Conservation (phyloP, 352 stramenopile species). For the Globisporangium spiculum region DNA sequence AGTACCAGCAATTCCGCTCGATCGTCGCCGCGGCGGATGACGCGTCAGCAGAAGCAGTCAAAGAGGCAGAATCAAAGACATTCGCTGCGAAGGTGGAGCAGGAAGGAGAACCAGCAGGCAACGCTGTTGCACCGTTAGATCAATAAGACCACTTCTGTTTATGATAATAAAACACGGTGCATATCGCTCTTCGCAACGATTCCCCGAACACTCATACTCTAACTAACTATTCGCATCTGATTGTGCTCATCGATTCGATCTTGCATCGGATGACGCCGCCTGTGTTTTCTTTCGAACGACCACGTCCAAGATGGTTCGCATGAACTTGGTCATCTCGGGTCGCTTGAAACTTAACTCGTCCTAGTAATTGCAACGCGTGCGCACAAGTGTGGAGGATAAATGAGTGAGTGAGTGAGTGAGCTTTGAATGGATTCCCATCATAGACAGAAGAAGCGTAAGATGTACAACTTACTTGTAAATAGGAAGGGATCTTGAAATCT, state of each 20-base stretch:
- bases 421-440: neutral
- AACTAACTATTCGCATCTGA: constrained; percentile 14
- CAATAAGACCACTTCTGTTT: constrained; percentile 13
- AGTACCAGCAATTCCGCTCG: constrained; percentile 70
- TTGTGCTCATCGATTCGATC: constrained; percentile 11
- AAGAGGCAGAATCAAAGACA: neutral
- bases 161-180: constrained; percentile 11
- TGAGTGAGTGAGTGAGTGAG: neutral
- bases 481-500: constrained; percentile 59
- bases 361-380: constrained; percentile 18
- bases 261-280: constrained; percentile 17
- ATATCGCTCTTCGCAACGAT: neutral
- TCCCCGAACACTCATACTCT: constrained; percentile 13
- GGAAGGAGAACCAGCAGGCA: neutral
- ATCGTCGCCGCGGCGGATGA: constrained; percentile 22
- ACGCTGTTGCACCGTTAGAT: constrained; percentile 1
- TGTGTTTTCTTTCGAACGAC: constrained; percentile 75
- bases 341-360: constrained; percentile 82
- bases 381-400: no score
- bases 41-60: neutral
- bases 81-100: neutral
- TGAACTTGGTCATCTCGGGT: constrained; percentile 82
- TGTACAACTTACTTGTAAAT: constrained; percentile 54
- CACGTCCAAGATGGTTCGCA: constrained; percentile 75
- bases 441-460: neutral